Percentiles rank a stretch among this genome's conserved stretches.
Conservation (phyloP, 106 monocot genomes). For the Dendrobium catenatum region DNA sequence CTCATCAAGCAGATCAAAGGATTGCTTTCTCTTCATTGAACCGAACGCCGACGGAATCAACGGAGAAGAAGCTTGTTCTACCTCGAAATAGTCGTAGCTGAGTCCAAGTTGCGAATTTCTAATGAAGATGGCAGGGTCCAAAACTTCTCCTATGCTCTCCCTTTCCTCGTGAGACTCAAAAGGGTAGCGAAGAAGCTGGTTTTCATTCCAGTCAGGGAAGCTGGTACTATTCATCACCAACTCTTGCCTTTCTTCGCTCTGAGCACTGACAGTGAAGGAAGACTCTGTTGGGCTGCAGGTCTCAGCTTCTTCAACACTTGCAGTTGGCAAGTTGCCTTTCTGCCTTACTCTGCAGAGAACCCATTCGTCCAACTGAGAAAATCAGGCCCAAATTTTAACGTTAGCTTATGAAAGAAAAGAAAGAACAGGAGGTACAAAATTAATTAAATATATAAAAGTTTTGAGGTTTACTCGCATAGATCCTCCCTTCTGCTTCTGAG, state of each 20-base stretch:
- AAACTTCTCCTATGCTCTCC: not conserved
- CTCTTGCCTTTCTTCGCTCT: not conserved
- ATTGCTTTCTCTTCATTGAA: not conserved
- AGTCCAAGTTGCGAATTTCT: not conserved
- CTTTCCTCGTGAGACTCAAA: not conserved
- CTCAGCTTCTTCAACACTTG: not conserved
- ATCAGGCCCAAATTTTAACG: not conserved
- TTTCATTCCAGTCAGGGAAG: not conserved
- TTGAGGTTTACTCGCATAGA: constrained; percentile 1
- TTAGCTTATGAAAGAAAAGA: no score
- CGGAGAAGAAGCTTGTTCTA: no score
- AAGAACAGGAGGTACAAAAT: no score
- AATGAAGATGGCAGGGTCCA: not conserved
- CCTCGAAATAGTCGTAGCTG: not conserved
- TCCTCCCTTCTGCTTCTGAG: constrained; percentile 4
- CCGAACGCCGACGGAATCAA: not conserved
- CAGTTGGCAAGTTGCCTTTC: constrained; percentile 1
- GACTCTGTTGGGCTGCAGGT: constrained; percentile 3
- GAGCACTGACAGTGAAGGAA: not conserved
- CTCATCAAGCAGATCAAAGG: not conserved
- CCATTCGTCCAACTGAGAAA: constrained; percentile 11
- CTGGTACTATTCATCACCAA: not conserved
- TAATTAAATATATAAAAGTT: not conserved
- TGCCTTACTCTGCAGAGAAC: constrained; percentile 1
- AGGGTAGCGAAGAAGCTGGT: not conserved